Base-by-base conservation (phyloP, 495 filamentous ascomycete species). In the Lophiostoma macrostomum region DNA sequence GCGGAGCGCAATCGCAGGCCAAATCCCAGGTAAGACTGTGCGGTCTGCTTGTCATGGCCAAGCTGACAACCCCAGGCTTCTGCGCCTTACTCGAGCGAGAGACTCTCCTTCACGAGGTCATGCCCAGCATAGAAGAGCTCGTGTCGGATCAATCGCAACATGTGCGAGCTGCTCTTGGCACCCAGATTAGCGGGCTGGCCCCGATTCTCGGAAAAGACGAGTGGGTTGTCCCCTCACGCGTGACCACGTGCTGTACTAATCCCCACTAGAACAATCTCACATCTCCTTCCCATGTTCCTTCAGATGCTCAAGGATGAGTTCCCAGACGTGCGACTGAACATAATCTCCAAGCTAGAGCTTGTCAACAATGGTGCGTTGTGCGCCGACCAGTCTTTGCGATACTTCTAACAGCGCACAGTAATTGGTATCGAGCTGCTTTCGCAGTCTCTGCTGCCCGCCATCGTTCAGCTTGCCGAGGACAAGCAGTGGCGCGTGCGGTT, bases 291-390 rank as follows among this genome's bases (percentile, higher is more conserved):
- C 30, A 98, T 98, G 94, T 98, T 98, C 73, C 78, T 97, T 30
- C 88, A 94, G 67, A 98, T 98, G 93, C 83, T 98, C 41, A 98
- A 98, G 74, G 93, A 98, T 67, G 93, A 98, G 64, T 97, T 96
- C 71, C 93, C 93, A 27, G 94, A 97, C 66, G 93, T 98, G 45
- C 85, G 93, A 32, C 78, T 98, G 31, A 94, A 97, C 71, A 98
- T 98, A 67, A 98, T 98, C 66, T 96, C 91, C 2, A 98, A 97
- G 73, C 79, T 98, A 40, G 93, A 98, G 71, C 78, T 91, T 47
- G 94, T 98, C 52, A 98, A 98, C 71, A 90, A 96, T 74, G 90
- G 90, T 90, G 76, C 56, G 69, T 37, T 43, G 27, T 35, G n/a
- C 18, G 38, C 25, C 16, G 47, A 18, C 18, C 18, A 25, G 24